phyloP scores from a whole-genome alignment of 352 stramenopile species.

The Pythium insidiosum region DNA sequence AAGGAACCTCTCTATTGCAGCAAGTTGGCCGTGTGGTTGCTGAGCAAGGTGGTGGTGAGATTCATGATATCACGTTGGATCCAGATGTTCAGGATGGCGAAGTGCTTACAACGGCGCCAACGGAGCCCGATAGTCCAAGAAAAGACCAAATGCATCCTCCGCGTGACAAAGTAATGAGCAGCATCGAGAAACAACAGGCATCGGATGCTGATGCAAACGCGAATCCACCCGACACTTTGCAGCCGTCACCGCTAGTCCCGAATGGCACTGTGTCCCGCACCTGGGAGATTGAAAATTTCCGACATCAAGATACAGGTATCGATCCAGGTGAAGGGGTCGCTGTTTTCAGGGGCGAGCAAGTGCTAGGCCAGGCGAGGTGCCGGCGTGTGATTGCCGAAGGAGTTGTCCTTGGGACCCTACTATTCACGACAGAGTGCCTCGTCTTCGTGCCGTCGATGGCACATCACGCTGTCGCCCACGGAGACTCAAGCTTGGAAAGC shows the following conservation, averaged over 20 bases:
- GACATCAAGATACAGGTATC: constrained; percentile 39
- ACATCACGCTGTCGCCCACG: constrained; percentile 10
- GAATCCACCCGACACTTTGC: not conserved
- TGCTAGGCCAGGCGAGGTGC: constrained; percentile 52
- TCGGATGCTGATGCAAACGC: not conserved
- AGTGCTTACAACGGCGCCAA: not conserved
- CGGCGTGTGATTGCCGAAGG: constrained; percentile 71
- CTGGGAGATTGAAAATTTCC: too few species aligned
- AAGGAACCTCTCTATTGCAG: constrained; percentile 5
- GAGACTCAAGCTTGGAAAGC: not conserved
- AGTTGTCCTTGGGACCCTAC: constrained; percentile 55
- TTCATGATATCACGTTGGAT: constrained; percentile 70
- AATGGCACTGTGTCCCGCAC: too few species aligned
- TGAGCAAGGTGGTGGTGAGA: constrained; percentile 64
- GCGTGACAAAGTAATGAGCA: constrained; percentile 2
- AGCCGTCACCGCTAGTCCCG: too few species aligned
- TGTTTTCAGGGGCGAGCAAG: constrained; percentile 45
- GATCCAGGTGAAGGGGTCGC: constrained; percentile 63
- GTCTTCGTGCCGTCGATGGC: constrained; percentile 51
- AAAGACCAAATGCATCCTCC: constrained; percentile 4
- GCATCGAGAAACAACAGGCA: constrained; percentile 6
- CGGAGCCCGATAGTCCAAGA: constrained; percentile 10
- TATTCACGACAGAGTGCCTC: constrained; percentile 50
- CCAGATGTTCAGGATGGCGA: constrained; percentile 6
- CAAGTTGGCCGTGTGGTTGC: constrained; percentile 66